Evolutionary conservation across 2,329 filamentous ascomycete species (phyloP).

Genomic region (Fusarium sp.): DNA sequence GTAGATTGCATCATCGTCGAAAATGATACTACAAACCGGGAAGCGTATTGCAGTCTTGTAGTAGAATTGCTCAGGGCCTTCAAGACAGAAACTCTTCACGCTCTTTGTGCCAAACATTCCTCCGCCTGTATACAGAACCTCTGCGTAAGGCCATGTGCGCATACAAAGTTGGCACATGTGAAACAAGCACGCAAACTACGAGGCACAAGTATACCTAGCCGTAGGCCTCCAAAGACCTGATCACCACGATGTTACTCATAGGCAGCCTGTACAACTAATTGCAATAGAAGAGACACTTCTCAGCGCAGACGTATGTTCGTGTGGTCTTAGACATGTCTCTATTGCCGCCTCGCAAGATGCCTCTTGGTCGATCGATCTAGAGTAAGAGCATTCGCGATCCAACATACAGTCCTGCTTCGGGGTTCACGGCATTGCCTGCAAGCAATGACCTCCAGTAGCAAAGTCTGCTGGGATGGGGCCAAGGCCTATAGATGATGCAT

Average conservation of each 20-base stretch:
- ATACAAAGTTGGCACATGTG: slow-evolving; percentile 37
- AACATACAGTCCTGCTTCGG: slow-evolving; percentile 14
- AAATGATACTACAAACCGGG: slow-evolving; percentile 1
- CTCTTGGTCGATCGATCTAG: slow-evolving; percentile 2
- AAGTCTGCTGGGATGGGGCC: slow-evolving; percentile 19
- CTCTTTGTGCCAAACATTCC: slow-evolving; percentile 3
- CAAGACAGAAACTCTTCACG: slow-evolving; percentile 1
- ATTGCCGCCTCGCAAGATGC: slow-evolving; percentile 5
- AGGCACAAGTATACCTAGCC: slow-evolving; percentile 29
- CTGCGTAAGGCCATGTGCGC: slow-evolving; percentile 14
- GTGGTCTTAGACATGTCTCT: slow-evolving; percentile 38
- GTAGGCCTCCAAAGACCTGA: slow-evolving; percentile 33
- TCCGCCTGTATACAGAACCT: slow-evolving; percentile 1
- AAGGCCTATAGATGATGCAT: slow-evolving; percentile 44
- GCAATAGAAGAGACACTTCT: slow-evolving; percentile 9
- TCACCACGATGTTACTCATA: slow-evolving; percentile 23
- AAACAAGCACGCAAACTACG: slow-evolving; percentile 31
- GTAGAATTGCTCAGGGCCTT: background rate
- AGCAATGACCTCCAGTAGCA: slow-evolving; percentile 17
- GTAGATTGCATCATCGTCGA: background rate
- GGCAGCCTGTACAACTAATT: slow-evolving; percentile 20
- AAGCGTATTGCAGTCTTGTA: slow-evolving; percentile 6
- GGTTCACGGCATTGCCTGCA: slow-evolving; percentile 32
- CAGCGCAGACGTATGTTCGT: slow-evolving; percentile 13
- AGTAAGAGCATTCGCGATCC: slow-evolving; percentile 6